phyloP scores from a whole-genome alignment of 257 asterid genomes.

The Gardenia jasminoides region DNA sequence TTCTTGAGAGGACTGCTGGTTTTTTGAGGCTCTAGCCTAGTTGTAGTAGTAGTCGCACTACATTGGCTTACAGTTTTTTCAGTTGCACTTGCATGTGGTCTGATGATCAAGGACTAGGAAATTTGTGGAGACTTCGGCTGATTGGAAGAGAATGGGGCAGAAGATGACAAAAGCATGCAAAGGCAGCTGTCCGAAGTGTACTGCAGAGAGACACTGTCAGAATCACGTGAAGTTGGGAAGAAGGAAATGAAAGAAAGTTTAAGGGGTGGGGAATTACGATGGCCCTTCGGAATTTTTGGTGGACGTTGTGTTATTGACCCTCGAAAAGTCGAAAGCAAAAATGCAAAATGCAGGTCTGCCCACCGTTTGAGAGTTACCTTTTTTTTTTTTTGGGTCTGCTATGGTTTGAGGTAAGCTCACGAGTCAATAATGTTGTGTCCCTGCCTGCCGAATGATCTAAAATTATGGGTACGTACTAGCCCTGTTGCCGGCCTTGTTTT shows the following conservation, averaged over 20 bases:
- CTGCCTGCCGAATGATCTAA: no score
- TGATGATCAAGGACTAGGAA: not conserved
- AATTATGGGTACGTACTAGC: not conserved
- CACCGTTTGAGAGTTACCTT: no score
- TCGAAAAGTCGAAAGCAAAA: not conserved
- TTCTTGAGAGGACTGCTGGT: not conserved
- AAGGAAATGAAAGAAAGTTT: slow-evolving; percentile 16
- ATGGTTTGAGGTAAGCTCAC: not conserved
- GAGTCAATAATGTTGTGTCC: no score
- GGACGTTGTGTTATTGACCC: not conserved
- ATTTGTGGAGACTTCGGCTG: not conserved
- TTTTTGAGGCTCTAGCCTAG: no score
- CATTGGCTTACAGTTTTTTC: not conserved
- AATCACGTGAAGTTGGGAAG: slow-evolving; percentile 54
- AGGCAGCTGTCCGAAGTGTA: slow-evolving; percentile 35
- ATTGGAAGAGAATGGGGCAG: not conserved
- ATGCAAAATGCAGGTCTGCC: no score
- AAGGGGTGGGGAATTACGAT: slow-evolving; percentile 34
- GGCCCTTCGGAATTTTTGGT: not conserved
- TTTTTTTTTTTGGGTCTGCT: not conserved
- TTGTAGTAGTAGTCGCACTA: not conserved
- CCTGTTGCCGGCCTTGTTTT: not conserved
- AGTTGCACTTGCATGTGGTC: not conserved
- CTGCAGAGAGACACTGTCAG: slow-evolving; percentile 34
- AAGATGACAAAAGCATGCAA: slow-evolving; percentile 31